Percentiles rank a stretch among this genome's conserved stretches.
These are phyloP conservation scores for Boletus bicolor DNA, from an alignment of 768 basidiomycete genomes.

Conservation along the genomic window DNA sequence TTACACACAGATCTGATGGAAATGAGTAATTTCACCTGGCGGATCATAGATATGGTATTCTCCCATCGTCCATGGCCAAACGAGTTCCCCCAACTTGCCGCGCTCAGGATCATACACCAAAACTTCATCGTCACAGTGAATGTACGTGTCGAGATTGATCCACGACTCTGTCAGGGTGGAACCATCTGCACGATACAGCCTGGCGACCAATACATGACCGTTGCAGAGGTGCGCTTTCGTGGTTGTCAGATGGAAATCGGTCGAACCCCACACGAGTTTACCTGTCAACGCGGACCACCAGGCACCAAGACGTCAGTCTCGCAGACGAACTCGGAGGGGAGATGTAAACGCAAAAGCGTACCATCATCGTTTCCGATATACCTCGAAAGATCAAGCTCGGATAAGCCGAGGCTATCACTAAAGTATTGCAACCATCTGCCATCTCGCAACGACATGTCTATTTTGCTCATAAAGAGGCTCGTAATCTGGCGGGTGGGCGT, in stretches of 20 bases:
- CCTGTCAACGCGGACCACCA: neutral
- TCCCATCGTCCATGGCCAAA: neutral
- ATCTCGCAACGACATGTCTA: neutral
- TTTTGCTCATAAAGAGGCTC: neutral
- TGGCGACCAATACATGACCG: neutral
- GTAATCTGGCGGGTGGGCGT: neutral
- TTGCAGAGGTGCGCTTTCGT: neutral
- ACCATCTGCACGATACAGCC: neutral
- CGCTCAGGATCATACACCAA: constrained; percentile 4
- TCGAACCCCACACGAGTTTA: constrained; percentile 3
- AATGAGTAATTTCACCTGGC: neutral
- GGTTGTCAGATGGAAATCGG: neutral
- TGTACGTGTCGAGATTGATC: constrained; percentile 5
- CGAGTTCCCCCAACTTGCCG: neutral
- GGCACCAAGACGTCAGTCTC: neutral
- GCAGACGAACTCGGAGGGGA: neutral
- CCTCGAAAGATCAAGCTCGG: neutral
- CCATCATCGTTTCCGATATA: constrained; percentile 3
- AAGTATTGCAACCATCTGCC: neutral
- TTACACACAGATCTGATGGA: neutral
- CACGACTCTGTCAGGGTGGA: neutral
- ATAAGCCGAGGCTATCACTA: neutral
- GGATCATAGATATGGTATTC: neutral
- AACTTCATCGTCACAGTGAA: constrained; percentile 1
- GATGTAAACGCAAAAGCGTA: neutral